Evolutionary conservation across 768 basidiomycete species (phyloP), one percentile per base, ranked within the genome.

Genomic region (Tylopilus cervinicoccineus): DNA sequence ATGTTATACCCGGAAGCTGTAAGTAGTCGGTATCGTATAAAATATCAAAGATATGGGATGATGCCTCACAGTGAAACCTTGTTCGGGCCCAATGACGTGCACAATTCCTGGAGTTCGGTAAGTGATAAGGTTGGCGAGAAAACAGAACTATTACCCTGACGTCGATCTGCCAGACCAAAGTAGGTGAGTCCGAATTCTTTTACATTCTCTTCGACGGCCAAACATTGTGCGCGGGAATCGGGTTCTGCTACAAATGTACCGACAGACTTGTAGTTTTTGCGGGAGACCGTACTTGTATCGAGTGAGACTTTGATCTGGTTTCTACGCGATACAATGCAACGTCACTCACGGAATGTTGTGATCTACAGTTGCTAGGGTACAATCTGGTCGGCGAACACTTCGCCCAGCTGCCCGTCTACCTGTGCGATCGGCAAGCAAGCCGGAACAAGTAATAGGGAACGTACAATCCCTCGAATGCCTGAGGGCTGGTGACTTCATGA

Each of bases 401-500:
- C 92, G 78, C 24, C 78, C 79, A 26, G 92, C 88, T 51, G 79
- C 84, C 48, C 87, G 79, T 44, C 85, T 87, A 52, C 43, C 31
- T 13, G 41, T 16, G 28, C 31, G 6, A 46, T 56, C 40, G 61
- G 56, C 38, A 57, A 39, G 27, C 20, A 47, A 24, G 43, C 47
- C 33, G 27, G 24, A 28, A 22, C 22, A 41, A 22, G 12, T 32
- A 31, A 43, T 31, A 6, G 17, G 17, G 3, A 54, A 71, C 82
- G 65, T 56, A 86, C 81, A 93, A 72, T 61, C 89, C 89, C 68
- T 91, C 89, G 60, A 92, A 92, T 3, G 92, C 92, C 68, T 94
- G 92, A 33, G 92, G 92, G 48, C 84, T 88, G n/a, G 92, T 93
- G 44, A 94, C 92, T 74, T 93, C 92, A 58, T 93, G 91, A 20